phyloP scores from a whole-genome alignment of 179 eudicot genomes.

The Carnegiea gigantea region DNA sequence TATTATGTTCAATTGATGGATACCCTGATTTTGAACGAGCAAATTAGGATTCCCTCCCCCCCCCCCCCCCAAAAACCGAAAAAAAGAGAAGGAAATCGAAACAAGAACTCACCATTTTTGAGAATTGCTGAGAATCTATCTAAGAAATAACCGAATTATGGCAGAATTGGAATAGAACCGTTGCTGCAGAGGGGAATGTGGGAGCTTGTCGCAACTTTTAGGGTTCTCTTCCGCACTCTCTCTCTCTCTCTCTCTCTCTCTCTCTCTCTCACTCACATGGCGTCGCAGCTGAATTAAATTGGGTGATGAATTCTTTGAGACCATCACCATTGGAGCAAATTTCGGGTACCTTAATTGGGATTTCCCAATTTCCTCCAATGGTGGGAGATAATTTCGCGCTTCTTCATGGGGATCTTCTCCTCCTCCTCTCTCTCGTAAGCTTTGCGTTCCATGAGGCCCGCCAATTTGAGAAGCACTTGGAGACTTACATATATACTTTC shows the following conservation, averaged over 20 bases:
- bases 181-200: not conserved
- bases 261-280: not conserved
- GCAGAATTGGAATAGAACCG: not conserved
- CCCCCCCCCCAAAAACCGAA: too few relatives aligned
- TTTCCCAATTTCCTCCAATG: not conserved
- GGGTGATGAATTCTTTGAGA: not conserved
- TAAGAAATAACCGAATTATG: not conserved
- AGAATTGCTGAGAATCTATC: not conserved
- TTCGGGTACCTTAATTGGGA: not conserved
- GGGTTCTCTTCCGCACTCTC: not conserved
- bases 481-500: too few relatives aligned
- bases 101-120: not conserved
- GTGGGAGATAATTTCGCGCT: conserved; percentile 2
- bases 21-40: not conserved
- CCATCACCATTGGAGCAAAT: not conserved
- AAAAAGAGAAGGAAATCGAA: not conserved
- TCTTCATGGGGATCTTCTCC: not conserved
- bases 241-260: not conserved
- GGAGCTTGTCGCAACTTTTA: not conserved
- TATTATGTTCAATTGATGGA: not conserved
- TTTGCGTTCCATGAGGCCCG: not conserved
- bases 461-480: not conserved
- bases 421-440: not conserved
- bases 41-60: not conserved
- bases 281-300: conserved; percentile 2